Base-by-base conservation (phyloP, 345 rosid genomes). In the Aethionema arabicum region DNA sequence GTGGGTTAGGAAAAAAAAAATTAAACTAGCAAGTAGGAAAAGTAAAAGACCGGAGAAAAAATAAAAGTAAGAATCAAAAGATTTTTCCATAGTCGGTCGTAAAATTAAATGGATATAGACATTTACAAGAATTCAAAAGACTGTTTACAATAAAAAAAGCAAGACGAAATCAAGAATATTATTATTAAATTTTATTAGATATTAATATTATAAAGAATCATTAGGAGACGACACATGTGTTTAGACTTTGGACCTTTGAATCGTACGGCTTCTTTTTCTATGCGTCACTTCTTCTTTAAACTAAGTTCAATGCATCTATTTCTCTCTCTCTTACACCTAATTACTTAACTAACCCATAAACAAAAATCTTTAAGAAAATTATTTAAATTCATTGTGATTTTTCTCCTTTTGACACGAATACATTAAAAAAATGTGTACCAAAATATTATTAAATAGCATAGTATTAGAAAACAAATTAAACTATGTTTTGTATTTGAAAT, bases 91-190 rank as follows among this genome's bases (percentile, higher is more conserved):
- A 70, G 47, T 32, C 56, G 59, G 74, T 70, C 74, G 12, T 51
- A 4, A 30, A 42, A 57, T 70, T 57, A 63, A 63, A 11, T 49
- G 69, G 36, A 70, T 10, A 13, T 70, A 39, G 74, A 50, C 74
- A 41, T 45, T 11, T 11, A 42, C 32, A 48, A 40, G 47, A 56
- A 63, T 7, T 4, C 27, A 41, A 16, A 63, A 63, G 64, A 63
- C 67, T 27, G 46, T 53, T 61, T 69, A 67, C 52, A 70, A n/a
- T n/a, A n/a, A n/a, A 56, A 70, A 70, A 56, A 46, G 14, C 64
- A 32, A 63, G 29, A 61, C 11, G 8, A 33, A 32, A 38, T 8
- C 42, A 43, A 12, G 31, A 68, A 30, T 15, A 15, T 14, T 5
- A 45, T 13, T 50, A 2, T 48, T 21, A 13, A 37, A 38, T 61